Evolutionary conservation across 345 rosid species (phyloP).

Genomic region (Sonneratia caseolaris): DNA sequence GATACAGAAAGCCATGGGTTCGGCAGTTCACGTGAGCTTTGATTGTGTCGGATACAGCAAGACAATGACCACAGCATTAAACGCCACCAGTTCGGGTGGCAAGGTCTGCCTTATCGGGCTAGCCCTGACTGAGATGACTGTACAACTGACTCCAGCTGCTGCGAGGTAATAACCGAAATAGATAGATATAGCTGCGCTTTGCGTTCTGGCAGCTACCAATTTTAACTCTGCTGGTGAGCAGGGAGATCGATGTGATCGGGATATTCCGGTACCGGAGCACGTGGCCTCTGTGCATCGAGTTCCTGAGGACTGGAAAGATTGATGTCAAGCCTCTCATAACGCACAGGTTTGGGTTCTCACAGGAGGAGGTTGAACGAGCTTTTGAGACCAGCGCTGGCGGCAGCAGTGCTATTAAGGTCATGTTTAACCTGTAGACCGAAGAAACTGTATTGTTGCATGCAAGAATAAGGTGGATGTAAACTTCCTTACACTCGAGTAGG

Average conservation of each 20-base stretch:
- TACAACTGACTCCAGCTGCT: constrained; percentile 83
- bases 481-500: neutral
- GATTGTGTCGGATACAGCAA: constrained; percentile 87
- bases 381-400: constrained; percentile 86
- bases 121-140: constrained; percentile 68
- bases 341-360: constrained; percentile 79
- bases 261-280: constrained; percentile 74
- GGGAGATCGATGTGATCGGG: constrained; percentile 34
- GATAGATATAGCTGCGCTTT: too few relatives aligned
- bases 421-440: constrained; percentile 43
- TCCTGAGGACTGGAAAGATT: constrained; percentile 64
- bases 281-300: constrained; percentile 81
- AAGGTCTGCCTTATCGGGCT: constrained; percentile 88
- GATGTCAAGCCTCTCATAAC: constrained; percentile 84
- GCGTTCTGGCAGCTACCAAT: neutral
- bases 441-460: neutral
- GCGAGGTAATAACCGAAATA: constrained; percentile 33
- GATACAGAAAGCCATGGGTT: constrained; percentile 53
- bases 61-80: constrained; percentile 77
- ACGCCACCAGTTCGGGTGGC: constrained; percentile 72
- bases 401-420: constrained; percentile 76
- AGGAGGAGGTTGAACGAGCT: constrained; percentile 72
- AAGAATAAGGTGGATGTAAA: neutral
- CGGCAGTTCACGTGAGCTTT: constrained; percentile 57
- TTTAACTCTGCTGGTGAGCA: neutral